These are phyloP conservation scores for Hyaloperonospora brassicae DNA, from an alignment of 352 stramenopile species.

Conservation along the genomic window DNA sequence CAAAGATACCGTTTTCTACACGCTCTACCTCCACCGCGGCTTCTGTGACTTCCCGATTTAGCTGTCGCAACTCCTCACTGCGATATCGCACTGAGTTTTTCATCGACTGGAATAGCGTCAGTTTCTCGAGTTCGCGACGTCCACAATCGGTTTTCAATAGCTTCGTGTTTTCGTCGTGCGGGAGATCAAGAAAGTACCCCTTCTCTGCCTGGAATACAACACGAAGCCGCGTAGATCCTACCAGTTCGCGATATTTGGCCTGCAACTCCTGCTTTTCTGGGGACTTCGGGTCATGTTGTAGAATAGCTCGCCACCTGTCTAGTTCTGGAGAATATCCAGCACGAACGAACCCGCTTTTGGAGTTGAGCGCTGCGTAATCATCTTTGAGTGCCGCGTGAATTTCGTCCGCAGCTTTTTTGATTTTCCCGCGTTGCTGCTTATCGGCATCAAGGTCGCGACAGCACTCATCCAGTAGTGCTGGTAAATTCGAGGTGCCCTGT, in stretches of 20 bases:
- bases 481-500: constrained; percentile 21
- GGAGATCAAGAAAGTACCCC: constrained; percentile 59
- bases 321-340: constrained; percentile 48
- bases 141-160: constrained; percentile 24
- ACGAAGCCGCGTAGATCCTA: constrained; percentile 48
- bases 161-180: constrained; percentile 49
- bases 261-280: constrained; percentile 41
- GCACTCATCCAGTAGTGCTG: constrained; percentile 20
- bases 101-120: constrained; percentile 53
- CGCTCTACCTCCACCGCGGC: constrained; percentile 43
- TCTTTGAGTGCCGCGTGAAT: constrained; percentile 58
- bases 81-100: constrained; percentile 66
- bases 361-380: constrained; percentile 52
- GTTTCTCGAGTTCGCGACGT: constrained; percentile 24
- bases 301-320: constrained; percentile 49
- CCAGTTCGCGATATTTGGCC: constrained; percentile 44
- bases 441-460: constrained; percentile 18
- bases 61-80: constrained; percentile 47
- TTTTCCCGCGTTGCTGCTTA: constrained; percentile 11
- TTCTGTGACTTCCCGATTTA: constrained; percentile 56
- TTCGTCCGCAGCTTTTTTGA: constrained; percentile 24
- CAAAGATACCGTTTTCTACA: constrained; percentile 55
- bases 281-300: constrained; percentile 36
- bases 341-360: constrained; percentile 49
- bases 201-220: constrained; percentile 56